phyloP scores from a whole-genome alignment of 2,329 filamentous ascomycete genomes.

The Cladosporium sphaerospermum region DNA sequence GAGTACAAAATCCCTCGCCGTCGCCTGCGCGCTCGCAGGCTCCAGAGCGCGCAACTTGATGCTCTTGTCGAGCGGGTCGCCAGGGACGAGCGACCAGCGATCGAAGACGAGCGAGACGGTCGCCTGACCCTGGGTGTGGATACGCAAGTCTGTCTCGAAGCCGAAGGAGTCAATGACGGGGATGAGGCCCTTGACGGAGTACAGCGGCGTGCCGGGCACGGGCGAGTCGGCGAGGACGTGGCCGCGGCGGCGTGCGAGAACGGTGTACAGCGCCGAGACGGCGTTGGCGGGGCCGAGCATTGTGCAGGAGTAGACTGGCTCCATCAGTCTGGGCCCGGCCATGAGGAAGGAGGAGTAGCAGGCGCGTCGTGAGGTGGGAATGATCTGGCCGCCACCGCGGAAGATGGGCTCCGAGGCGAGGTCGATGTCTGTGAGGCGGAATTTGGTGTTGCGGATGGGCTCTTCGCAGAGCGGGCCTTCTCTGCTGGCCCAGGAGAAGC shows the following conservation, averaged over 20 bases:
- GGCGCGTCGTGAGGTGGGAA: conserved; percentile 84
- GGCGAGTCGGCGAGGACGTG: conserved; percentile 93
- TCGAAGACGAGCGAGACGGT: conserved; percentile 91
- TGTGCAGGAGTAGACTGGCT: conserved; percentile 85
- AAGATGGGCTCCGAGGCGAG: conserved; percentile 88
- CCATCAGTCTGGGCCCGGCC: conserved; percentile 93
- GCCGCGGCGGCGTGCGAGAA: conserved; percentile 78
- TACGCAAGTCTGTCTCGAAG: conserved; percentile 94
- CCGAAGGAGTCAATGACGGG: conserved; percentile 97
- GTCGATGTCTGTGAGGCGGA: conserved; percentile 86
- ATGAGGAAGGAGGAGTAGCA: conserved; percentile 96
- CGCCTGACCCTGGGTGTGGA: conserved; percentile 89
- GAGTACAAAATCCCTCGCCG: conserved; percentile 89
- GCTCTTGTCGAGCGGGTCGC: conserved; percentile 86
- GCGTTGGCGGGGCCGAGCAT: conserved; percentile 91
- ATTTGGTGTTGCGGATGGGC: conserved; percentile 96
- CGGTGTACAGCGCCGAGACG: conserved; percentile 83
- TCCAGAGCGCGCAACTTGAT: conserved; percentile 78
- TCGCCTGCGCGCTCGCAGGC: conserved; percentile 79
- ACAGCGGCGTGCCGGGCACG: conserved; percentile 88
- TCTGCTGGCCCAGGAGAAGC: conserved; percentile 91
- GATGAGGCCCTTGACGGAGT: conserved; percentile 82
- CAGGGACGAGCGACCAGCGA: conserved; percentile 90
- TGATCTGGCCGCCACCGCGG: conserved; percentile 92
- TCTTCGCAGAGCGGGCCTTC: conserved; percentile 98